Evolutionary conservation across 352 stramenopile genomes (phyloP), one percentile per base, ranked within the genome.

Genomic region (Phytopythium mirpurense): DNA sequence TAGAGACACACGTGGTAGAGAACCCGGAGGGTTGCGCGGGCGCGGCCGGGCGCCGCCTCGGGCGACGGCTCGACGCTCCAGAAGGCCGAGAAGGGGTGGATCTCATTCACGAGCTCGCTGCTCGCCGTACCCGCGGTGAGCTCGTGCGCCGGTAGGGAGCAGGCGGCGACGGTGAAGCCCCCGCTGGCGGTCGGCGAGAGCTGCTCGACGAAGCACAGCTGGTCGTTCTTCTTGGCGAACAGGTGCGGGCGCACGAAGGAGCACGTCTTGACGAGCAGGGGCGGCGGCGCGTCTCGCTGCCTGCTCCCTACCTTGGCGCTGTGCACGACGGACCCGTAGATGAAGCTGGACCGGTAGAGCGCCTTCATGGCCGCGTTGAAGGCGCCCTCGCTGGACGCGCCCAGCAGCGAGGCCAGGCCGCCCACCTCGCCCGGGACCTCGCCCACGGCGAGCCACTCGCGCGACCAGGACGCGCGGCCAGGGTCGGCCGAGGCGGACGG

Each of bases 311-410:
- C 19, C 24, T 35, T 12, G 42, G 34, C 44, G 18, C 56, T 29
- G 31, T 74, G 56, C 11, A 73, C 68, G 52, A 82, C n/a, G 0
- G 68, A 74, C 2, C 72, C 68, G 48, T 75, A 77, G 51, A 82
- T 77, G 38, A 79, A 82, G 26, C 71, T 60, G 0, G 63, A 57
- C 37, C 71, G 61, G 62, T 71, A 77, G 5, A 79, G 23, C 5
- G 55, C 34, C 26, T 65, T 60, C 68, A 82, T 78, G 16, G 67
- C 26, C 3, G 52, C 42, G 41, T 78, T 78, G 45, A 65, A 67
- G 29, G 65, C 63, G 44, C 41, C 70, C 41, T 78, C 68, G 24
- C 54, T 67, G 7, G 65, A 44, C 0, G 60, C 57, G 9, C 57
- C 16, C 23, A 78, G 24, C 5, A 69, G 44, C 5, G 36, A 57